These are phyloP conservation scores for Gossypium anomalum DNA, from an alignment of 345 rosid species.

Conservation along the genomic window DNA sequence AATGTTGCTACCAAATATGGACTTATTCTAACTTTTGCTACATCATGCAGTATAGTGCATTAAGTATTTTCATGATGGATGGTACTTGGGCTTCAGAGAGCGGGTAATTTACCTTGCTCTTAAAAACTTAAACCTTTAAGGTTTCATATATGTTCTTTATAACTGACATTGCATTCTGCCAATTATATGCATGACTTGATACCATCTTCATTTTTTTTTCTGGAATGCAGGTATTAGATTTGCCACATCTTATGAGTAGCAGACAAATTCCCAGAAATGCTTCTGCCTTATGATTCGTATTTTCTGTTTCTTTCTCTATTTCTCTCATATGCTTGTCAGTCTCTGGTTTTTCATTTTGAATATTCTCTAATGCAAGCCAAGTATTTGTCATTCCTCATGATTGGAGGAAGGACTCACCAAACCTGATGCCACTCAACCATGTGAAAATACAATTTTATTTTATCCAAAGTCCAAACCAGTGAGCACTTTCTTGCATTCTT, in stretches of 20 bases:
- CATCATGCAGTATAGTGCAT: not conserved
- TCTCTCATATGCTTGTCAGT: not conserved
- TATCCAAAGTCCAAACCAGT: not conserved
- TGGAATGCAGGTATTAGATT: not conserved
- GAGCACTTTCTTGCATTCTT: not conserved
- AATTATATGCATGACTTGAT: not conserved
- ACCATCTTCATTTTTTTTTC: not conserved
- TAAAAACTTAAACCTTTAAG: not conserved
- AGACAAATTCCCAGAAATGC: not conserved
- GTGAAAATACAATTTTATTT: not conserved
- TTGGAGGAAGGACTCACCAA: not conserved
- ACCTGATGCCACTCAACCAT: not conserved
- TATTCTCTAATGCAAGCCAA: constrained; percentile 7
- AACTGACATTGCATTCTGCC: not conserved
- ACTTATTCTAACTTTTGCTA: not conserved
- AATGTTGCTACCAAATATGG: not conserved
- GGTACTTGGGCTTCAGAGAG: not conserved
- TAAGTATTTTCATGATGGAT: not conserved
- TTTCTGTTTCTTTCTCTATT: not conserved
- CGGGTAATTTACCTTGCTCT: not conserved
- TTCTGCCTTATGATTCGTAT: not conserved
- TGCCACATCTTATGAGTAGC: not conserved
- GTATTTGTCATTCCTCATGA: not conserved
- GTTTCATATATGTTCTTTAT: not conserved
- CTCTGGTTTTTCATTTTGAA: not conserved